Percentiles rank a stretch among this genome's conserved stretches.
These are phyloP conservation scores for Apiosordaria backusii DNA, from an alignment of 495 filamentous ascomycete genomes.

Conservation along the genomic window DNA sequence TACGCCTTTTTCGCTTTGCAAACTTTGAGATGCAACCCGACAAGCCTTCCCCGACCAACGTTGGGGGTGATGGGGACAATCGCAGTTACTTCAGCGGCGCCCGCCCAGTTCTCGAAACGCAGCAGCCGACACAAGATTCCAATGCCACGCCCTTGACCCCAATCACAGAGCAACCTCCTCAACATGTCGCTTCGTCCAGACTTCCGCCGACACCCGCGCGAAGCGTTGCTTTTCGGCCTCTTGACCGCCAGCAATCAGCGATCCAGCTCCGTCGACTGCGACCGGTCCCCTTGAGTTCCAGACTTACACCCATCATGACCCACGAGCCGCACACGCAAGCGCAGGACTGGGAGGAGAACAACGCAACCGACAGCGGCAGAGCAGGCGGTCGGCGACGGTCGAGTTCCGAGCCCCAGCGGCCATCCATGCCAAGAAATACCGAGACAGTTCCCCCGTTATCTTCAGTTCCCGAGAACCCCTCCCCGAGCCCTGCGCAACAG, in stretches of 20 bases:
- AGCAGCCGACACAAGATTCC: neutral
- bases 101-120: neutral
- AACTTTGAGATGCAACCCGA: neutral
- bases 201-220: neutral
- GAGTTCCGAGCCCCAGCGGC: slow-evolving; percentile 21
- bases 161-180: neutral
- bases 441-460: slow-evolving; percentile 2
- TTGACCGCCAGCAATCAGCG: slow-evolving; percentile 16
- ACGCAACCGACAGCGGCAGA: neutral
- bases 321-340: slow-evolving; percentile 3
- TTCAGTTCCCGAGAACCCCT: neutral
- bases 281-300: slow-evolving; percentile 1
- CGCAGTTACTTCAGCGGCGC: neutral
- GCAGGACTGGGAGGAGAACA: slow-evolving; percentile 2
- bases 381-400: slow-evolving; percentile 13
- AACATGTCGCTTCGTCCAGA: neutral
- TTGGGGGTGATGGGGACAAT: no score
- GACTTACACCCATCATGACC: neutral
- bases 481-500: neutral
- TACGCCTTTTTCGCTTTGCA: neutral
- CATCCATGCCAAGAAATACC: neutral
- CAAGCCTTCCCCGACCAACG: neutral
- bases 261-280: slow-evolving; percentile 22
- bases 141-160: neutral
- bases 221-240: neutral